Conservation (phyloP, 768 basidiomycete species). For the Mycena belliarum region DNA sequence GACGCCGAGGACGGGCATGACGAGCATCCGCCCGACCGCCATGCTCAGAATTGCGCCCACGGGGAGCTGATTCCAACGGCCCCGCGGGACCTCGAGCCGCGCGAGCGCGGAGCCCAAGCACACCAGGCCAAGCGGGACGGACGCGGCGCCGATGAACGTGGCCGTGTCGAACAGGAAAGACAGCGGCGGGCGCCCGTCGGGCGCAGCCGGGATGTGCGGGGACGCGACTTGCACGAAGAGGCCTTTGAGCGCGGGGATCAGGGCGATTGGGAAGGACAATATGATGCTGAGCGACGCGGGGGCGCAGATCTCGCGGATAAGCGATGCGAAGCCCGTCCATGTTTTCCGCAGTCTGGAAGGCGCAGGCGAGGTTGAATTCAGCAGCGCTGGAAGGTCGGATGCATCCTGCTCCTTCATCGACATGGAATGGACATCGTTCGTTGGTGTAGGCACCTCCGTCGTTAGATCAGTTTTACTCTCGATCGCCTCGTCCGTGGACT, state of each 20-base stretch:
- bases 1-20: conserved; percentile 51
- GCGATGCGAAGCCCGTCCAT: background rate
- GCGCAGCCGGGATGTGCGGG: conserved; percentile 47
- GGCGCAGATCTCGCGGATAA: conserved; percentile 30
- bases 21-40: conserved; percentile 42
- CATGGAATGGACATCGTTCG: background rate
- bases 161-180: conserved; percentile 58
- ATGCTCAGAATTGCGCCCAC: conserved; percentile 42
- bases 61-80: conserved; percentile 36
- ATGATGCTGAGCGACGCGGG: conserved; percentile 58
- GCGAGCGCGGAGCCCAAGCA: conserved; percentile 64
- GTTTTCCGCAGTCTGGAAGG: background rate
- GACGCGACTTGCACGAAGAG: conserved; percentile 54
- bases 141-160: conserved; percentile 59
- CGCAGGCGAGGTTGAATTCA: background rate
- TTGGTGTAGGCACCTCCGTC: background rate
- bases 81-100: conserved; percentile 40
- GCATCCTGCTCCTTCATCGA: background rate
- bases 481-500: background rate
- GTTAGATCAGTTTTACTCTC: background rate
- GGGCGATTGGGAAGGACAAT: conserved; percentile 53
- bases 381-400: background rate
- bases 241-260: conserved; percentile 58
- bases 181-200: conserved; percentile 69
- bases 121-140: conserved; percentile 63